These are phyloP conservation scores for Cladochytrium replicatum DNA, from an alignment of 192 early-diverging fungal genomes.

Conservation along the genomic window DNA sequence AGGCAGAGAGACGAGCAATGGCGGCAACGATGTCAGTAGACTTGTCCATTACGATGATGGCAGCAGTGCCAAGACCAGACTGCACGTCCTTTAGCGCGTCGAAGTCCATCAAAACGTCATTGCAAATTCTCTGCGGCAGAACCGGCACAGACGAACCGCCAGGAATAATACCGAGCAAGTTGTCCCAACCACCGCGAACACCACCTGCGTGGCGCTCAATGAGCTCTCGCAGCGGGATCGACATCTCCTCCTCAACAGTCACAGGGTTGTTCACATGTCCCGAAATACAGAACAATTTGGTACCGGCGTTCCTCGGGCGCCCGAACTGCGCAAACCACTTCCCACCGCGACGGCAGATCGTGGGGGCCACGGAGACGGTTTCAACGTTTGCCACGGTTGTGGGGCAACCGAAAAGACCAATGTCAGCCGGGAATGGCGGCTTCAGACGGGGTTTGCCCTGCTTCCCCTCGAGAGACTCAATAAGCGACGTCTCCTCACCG, in stretches of 20 bases:
- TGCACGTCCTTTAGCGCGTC: constrained; percentile 90
- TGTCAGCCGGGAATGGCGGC: constrained; percentile 98
- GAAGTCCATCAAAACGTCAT: constrained; percentile 96
- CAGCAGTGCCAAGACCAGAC: constrained; percentile 91
- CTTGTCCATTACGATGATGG: constrained; percentile 98
- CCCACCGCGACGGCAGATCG: constrained; percentile 82
- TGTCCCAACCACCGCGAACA: constrained; percentile 97
- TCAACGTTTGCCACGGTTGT: constrained; percentile 99
- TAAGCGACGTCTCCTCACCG: constrained; percentile 75
- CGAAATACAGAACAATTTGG: constrained; percentile 95
- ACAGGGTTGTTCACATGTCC: constrained; percentile 97
- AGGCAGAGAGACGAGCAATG: constrained; percentile 83
- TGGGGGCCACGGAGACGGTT: constrained; percentile 96
- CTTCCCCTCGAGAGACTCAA: constrained; percentile 78
- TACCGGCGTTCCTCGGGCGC: constrained; percentile 84
- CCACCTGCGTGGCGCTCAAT: constrained; percentile 95
- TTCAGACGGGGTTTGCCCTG: constrained; percentile 98
- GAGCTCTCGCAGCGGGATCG: constrained; percentile 85
- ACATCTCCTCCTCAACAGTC: constrained; percentile 98
- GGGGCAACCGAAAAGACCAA: constrained; percentile 96
- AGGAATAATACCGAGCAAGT: constrained; percentile 92
- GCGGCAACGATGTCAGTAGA: constrained; percentile 88
- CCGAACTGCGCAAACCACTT: constrained; percentile 92
- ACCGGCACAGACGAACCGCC: constrained; percentile 94
- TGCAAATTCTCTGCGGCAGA: constrained; percentile 72